phyloP scores from a whole-genome alignment of 345 rosid genomes.

The Eucalyptus virginea region DNA sequence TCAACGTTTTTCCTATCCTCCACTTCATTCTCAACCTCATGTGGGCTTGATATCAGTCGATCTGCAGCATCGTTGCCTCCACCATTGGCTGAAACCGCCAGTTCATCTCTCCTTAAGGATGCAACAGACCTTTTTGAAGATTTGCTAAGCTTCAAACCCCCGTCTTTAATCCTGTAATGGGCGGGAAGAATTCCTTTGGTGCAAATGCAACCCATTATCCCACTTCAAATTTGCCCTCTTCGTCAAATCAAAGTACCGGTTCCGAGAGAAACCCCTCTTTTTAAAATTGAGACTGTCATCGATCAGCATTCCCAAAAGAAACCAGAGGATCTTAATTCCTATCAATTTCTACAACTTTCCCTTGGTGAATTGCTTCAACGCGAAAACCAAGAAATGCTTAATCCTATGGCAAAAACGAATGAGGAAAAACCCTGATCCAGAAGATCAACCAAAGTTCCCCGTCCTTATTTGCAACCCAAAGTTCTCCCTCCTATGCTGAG shows the following conservation, averaged over 20 bases:
- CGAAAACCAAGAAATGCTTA: neutral
- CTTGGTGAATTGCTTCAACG: neutral
- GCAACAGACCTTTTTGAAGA: slow-evolving; percentile 11
- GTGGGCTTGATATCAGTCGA: slow-evolving; percentile 20
- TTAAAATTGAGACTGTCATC: neutral
- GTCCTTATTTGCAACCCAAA: neutral
- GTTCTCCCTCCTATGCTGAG: neutral
- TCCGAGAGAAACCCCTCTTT: neutral
- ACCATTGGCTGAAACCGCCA: slow-evolving; percentile 19
- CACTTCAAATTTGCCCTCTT: neutral
- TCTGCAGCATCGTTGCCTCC: slow-evolving; percentile 18
- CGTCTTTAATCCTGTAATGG: slow-evolving; percentile 4
- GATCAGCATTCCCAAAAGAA: neutral
- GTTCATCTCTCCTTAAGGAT: slow-evolving; percentile 21
- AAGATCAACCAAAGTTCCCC: neutral
- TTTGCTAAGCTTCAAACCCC: slow-evolving; percentile 13
- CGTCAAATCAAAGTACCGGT: neutral
- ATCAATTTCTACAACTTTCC: neutral
- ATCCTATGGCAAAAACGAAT: neutral
- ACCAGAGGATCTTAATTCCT: neutral
- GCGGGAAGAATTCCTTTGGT: slow-evolving; percentile 47
- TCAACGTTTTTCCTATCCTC: slow-evolving; percentile 5
- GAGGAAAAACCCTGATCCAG: neutral
- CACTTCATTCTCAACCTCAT: slow-evolving; percentile 12
- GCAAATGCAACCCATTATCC: slow-evolving; percentile 83